phyloP scores from a whole-genome alignment of 805 yeast species.

The Cyberlindnera misumaiensis region DNA sequence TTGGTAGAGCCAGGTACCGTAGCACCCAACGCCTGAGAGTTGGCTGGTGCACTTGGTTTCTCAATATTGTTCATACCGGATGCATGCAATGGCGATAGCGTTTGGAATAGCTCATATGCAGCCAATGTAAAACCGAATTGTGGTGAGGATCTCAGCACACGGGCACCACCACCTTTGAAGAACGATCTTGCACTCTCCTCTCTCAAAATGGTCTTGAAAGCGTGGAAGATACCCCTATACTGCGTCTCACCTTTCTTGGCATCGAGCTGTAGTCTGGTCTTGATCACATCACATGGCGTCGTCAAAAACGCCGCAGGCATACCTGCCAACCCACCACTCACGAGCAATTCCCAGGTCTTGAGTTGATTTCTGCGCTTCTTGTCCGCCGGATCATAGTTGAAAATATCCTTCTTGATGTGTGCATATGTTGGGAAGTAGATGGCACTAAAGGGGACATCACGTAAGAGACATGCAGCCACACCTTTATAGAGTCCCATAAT shows the following conservation, averaged over 20 bases:
- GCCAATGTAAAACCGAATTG: conserved; percentile 97
- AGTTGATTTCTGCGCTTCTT: conserved; percentile 51
- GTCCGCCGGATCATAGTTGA: conserved; percentile 71
- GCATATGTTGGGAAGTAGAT: conserved; percentile 97
- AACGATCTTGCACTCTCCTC: conserved; percentile 86
- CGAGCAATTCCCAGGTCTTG: conserved; percentile 75
- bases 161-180: conserved; percentile 94
- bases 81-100: conserved; percentile 54
- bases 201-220: conserved; percentile 60
- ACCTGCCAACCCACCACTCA: conserved; percentile 93
- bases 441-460: conserved; percentile 96
- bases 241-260: conserved; percentile 68
- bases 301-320: conserved; percentile 96
- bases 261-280: conserved; percentile 88
- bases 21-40: conserved; percentile 5
- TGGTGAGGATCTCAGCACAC: conserved; percentile 92
- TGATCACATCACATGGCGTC: conserved; percentile 95
- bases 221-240: conserved; percentile 73
- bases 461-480: conserved; percentile 79
- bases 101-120: conserved; percentile 89
- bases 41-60: conserved; percentile 16
- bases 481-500: conserved; percentile 85
- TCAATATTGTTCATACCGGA: conserved; percentile 20
- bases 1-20: background rate
- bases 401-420: conserved; percentile 75